Base-by-base conservation (phyloP, 345 rosid species). In the Eucalyptus regnans region DNA sequence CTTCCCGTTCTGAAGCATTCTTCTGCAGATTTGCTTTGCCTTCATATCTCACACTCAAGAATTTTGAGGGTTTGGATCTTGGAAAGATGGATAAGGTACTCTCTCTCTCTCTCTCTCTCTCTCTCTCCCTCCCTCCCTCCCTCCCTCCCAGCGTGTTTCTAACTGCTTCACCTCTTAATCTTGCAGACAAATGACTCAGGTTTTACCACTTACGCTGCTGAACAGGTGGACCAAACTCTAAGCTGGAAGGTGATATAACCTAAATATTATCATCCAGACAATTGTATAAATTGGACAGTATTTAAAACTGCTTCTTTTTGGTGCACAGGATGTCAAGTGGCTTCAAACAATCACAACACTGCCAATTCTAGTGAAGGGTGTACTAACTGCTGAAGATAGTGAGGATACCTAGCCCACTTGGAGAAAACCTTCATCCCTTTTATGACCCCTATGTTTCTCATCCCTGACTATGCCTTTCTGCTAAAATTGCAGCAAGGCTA, bases 301-400 rank as follows among this genome's bases (percentile, higher is more conserved):
- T 20, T 41, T 41, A 41, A 76, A 76, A 76, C 27, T 41, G 27
- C 29, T 76, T n/a, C 20, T 86, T 84, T 51, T 86, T 11, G 54
- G 58, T 88, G 71, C 54, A 86, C 92, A 97, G 99, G 98, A 96
- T 92, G 94, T 97, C 58, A 91, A 95, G 91, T 96, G 99, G 99
- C 97, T 97, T 43, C 97, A 97, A 89, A 95, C 98, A 88, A 97
- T 98, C 91, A 98, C 99, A 52, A 92, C 94, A 16, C 89, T 98
- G 90, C 99, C 99, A 50, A 97, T 98, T 93, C 95, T 98, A 68
- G 96, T 97, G 88, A 98, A 98, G 92, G 99, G 99, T 89, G 96
- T 96, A 27, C 91, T 98, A 56, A 96, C 98, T 90, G 97, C 98
- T 51, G 99, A 97, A 92, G 99, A 98, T 90, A 88, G 99, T 97